Evolutionary conservation across 1,284 basidiomycete genomes (phyloP).

Genomic region (Grifola frondosa): DNA sequence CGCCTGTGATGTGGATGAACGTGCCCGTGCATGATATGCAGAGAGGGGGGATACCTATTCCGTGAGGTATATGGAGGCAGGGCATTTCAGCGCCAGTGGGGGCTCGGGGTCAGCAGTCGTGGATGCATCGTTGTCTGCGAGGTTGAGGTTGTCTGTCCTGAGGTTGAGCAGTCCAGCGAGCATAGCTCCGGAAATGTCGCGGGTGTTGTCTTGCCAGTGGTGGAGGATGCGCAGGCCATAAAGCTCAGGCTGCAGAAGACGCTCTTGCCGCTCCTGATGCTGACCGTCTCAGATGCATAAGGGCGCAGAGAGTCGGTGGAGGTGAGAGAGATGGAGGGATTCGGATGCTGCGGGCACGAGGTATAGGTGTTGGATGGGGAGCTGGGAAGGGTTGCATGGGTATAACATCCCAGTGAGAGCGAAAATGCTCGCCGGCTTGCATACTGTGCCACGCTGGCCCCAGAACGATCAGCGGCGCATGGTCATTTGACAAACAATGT

Average conservation of each 20-base stretch:
- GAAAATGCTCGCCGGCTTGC: conserved; percentile 96
- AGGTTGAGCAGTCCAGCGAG: conserved; percentile 41
- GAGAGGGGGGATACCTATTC: conserved; percentile 94
- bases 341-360: conserved; percentile 35
- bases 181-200: conserved; percentile 57
- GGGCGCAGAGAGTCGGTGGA: conserved; percentile 28
- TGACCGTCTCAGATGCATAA: conserved; percentile 48
- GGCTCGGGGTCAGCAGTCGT: conserved; percentile 23
- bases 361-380: conserved; percentile 48
- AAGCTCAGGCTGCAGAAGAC: conserved; percentile 52
- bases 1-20: conserved; percentile 75
- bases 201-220: conserved; percentile 43
- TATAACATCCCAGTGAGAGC: conserved; percentile 82
- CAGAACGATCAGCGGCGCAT: background rate
- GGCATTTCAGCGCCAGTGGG: conserved; percentile 21
- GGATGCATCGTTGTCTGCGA: conserved; percentile 43
- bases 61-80: conserved; percentile 67
- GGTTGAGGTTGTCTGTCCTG: conserved; percentile 54
- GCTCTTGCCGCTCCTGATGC: conserved; percentile 53
- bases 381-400: conserved; percentile 49
- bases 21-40: conserved; percentile 86
- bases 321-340: conserved; percentile 28
- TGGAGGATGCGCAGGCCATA: conserved; percentile 50
- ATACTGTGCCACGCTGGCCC: conserved; percentile 85
- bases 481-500: background rate